phyloP scores from a whole-genome alignment of 2,329 filamentous ascomycete genomes.

The Coniochaeta sp. region DNA sequence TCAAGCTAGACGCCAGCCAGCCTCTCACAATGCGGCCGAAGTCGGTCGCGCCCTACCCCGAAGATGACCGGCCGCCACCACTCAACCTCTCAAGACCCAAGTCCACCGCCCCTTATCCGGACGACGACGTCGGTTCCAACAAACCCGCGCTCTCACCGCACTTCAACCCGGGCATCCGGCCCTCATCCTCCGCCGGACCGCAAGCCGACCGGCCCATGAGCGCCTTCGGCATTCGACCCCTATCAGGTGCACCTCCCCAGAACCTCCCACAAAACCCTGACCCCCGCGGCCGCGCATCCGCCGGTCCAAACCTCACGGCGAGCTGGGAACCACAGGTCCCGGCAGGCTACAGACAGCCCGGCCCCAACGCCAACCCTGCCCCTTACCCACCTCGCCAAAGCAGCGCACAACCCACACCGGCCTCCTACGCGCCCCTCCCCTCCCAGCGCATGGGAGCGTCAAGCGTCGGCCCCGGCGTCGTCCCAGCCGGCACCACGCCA shows the following conservation, averaged over 20 bases:
- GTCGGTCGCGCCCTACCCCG: conserved; percentile 62
- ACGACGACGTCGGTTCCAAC: conserved; percentile 34
- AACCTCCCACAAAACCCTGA: conserved; percentile 37
- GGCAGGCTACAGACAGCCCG: conserved; percentile 32
- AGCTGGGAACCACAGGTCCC: conserved; percentile 38
- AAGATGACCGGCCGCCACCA: conserved; percentile 56
- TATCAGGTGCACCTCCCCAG: conserved; percentile 18
- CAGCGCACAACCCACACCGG: conserved; percentile 4
- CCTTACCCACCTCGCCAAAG: conserved; percentile 5
- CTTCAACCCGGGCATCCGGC: conserved; percentile 40
- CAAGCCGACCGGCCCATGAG: conserved; percentile 41
- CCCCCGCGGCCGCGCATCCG: conserved; percentile 27
- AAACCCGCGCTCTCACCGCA: conserved; percentile 29
- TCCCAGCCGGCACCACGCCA: conserved; percentile 20
- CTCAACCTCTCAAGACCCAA: conserved; percentile 35
- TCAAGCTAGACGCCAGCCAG: conserved; percentile 35
- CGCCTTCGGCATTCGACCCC: conserved; percentile 48
- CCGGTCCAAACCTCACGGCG: conserved; percentile 34
- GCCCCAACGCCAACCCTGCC: conserved; percentile 21
- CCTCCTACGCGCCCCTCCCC: conserved; percentile 6
- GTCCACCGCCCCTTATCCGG: conserved; percentile 45
- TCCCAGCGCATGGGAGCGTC: conserved; percentile 10
- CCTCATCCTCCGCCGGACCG: conserved; percentile 39
- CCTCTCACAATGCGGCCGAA: conserved; percentile 33
- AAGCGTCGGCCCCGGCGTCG: conserved; percentile 9